These are phyloP conservation scores for Gastrolobium villosum DNA, from an alignment of 306 rosid species.

Conservation along the genomic window DNA sequence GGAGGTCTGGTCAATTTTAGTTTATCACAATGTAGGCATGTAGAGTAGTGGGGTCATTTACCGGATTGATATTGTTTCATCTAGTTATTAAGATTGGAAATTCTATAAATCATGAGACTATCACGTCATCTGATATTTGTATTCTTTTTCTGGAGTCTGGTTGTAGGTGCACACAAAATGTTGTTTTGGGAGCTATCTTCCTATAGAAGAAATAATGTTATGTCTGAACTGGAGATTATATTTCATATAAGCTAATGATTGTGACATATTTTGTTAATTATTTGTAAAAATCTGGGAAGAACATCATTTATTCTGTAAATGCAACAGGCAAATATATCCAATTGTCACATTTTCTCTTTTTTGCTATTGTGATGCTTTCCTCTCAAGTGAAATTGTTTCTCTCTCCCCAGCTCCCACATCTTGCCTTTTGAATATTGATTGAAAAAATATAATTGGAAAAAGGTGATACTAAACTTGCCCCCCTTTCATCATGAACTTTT, in stretches of 20 bases:
- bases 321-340: conserved; percentile 3
- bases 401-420: neutral
- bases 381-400: conserved; percentile 18
- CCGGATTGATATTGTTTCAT: conserved; percentile 30
- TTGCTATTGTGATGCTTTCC: conserved; percentile 39
- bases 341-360: conserved; percentile 27
- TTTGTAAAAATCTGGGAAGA: conserved; percentile 26
- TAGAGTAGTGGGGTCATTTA: conserved; percentile 26
- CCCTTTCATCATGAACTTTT: neutral
- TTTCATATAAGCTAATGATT: conserved; percentile 22
- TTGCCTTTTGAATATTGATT: conserved; percentile 40
- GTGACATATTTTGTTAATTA: conserved; percentile 26
- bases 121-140: conserved; percentile 20
- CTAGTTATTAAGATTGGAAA: conserved; percentile 8
- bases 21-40: conserved; percentile 12
- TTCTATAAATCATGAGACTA: conserved; percentile 12
- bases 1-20: conserved; percentile 20
- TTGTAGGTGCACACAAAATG: conserved; percentile 12
- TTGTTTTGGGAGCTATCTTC: conserved; percentile 28
- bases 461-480: conserved; percentile 16
- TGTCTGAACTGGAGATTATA: conserved; percentile 16
- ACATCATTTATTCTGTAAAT: conserved; percentile 21
- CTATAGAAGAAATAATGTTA: conserved; percentile 3
- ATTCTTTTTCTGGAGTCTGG: conserved; percentile 17
- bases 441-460: conserved; percentile 23